Base-by-base conservation (phyloP, 2,329 filamentous ascomycete species). In the Gliomastix tumulicola region DNA sequence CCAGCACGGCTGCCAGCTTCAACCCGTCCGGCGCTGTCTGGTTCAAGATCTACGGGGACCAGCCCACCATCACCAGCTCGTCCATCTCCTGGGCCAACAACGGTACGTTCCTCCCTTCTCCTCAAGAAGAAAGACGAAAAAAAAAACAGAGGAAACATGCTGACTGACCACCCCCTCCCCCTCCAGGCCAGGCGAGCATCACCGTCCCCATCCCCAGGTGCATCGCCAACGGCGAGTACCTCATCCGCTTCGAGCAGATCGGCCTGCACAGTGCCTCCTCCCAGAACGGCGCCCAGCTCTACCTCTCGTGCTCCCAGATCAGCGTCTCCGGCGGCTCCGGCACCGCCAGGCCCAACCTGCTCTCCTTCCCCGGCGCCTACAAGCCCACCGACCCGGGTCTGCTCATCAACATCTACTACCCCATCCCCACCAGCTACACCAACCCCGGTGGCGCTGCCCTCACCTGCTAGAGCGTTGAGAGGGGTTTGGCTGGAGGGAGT, bases 211-310 rank as follows among this genome's bases (percentile, higher is more conserved):
- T 71, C 33, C 67, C 67, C 11, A 45, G 46, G 27, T 67, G 63
- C 38, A 60, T 69, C n/a, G 55, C 59, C 1, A 48, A 65, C n/a
- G 68, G 68, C 37, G 64, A 70, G 41, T 71, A 71, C 44, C 59
- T 71, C 20, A 49, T 71, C 6, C 60, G 68, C 13, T 63, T 65
- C 15, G 68, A 71, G 49, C 66, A 71, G 41, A 63, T 70, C 37
- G 68, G 58, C 5, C 57, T 71, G 10, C 68, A 71, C 49, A 53
- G 49, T 33, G 66, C 68, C 4, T 48, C 57, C 28, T 47, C 46
- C 9, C 48, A 50, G 6, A 60, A 61, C 5, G 67, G 67, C 4
- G 67, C 67, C 5, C 66, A 71, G 51, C 60, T 65, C 30, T 70
- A 70, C 43, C 54, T 69, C 33, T 59, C 57, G 15, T 66, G 62